Conservation (phyloP, 331 rosid species). For the Telfairia occidentalis region DNA sequence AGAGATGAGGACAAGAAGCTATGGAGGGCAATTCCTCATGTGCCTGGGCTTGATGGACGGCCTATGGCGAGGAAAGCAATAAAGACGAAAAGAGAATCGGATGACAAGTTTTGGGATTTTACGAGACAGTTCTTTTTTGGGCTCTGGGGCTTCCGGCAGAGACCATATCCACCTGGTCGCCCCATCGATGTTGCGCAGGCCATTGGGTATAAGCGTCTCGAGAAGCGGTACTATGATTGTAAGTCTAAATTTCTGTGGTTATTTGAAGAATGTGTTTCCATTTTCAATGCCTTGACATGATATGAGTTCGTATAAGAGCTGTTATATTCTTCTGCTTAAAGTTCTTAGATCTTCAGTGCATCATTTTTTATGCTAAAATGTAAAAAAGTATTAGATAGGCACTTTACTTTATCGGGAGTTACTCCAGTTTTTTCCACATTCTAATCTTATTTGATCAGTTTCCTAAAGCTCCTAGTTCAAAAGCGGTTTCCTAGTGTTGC, state of each 20-base stretch:
- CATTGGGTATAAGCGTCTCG: conserved; percentile 71
- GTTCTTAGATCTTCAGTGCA: not conserved
- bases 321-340: not conserved
- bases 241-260: conserved; percentile 17
- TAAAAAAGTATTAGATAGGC: not conserved
- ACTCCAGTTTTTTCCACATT: not conserved
- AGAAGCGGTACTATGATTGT: conserved; percentile 77
- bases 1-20: conserved; percentile 46
- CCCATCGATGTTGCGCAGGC: conserved; percentile 89
- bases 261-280: conserved; percentile 7
- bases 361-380: not conserved
- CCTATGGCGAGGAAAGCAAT: conserved; percentile 81
- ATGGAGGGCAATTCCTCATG: conserved; percentile 58
- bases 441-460: not conserved
- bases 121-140: conserved; percentile 72
- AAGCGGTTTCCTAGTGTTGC: not conserved
- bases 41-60: conserved; percentile 65
- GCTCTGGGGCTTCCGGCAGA: conserved; percentile 71
- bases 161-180: conserved; percentile 74
- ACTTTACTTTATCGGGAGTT: not conserved
- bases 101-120: conserved; percentile 80
- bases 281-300: not conserved
- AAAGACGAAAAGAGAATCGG: conserved; percentile 26
- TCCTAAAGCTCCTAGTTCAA: not conserved
- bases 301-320: not conserved